phyloP scores from a whole-genome alignment of 345 rosid species.

The Rhizophora mangle region DNA sequence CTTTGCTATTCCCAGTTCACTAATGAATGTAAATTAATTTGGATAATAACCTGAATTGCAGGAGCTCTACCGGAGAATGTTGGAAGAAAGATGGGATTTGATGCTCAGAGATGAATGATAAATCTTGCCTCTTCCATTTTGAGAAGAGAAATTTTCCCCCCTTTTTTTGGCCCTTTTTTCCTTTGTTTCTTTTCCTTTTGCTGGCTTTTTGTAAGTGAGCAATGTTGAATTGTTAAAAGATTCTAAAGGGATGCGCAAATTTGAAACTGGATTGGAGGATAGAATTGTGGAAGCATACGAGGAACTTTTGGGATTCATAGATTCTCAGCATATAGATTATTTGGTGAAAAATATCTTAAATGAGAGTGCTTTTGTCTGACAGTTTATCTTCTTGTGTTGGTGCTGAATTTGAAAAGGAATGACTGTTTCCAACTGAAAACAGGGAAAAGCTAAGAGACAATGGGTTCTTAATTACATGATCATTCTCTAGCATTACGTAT shows the following conservation, averaged over 20 bases:
- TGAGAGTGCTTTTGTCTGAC: constrained; percentile 21
- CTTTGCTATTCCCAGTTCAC: not conserved
- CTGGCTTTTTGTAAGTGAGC: not conserved
- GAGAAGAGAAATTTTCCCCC: not conserved
- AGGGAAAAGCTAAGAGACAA: too few species aligned
- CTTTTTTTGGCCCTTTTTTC: not conserved
- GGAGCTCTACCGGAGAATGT: constrained; percentile 34
- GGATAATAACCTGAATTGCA: constrained; percentile 21
- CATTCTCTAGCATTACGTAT: not conserved
- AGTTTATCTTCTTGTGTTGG: constrained; percentile 9
- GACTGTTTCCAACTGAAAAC: not conserved
- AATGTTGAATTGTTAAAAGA: constrained; percentile 23
- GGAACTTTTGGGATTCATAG: not conserved
- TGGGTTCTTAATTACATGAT: not conserved
- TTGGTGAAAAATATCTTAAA: constrained; percentile 15
- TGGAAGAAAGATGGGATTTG: constrained; percentile 50
- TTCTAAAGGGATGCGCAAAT: too few species aligned
- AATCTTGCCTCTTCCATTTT: not conserved
- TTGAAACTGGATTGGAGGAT: constrained; percentile 5
- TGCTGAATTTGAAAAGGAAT: constrained; percentile 8
- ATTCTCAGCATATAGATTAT: not conserved
- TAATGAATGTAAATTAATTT: not conserved
- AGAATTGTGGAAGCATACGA: not conserved
- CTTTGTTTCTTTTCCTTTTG: not conserved
- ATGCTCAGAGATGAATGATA: constrained; percentile 32